Conservation (phyloP, 2,329 filamentous ascomycete genomes). For the Bertia moriformis region DNA sequence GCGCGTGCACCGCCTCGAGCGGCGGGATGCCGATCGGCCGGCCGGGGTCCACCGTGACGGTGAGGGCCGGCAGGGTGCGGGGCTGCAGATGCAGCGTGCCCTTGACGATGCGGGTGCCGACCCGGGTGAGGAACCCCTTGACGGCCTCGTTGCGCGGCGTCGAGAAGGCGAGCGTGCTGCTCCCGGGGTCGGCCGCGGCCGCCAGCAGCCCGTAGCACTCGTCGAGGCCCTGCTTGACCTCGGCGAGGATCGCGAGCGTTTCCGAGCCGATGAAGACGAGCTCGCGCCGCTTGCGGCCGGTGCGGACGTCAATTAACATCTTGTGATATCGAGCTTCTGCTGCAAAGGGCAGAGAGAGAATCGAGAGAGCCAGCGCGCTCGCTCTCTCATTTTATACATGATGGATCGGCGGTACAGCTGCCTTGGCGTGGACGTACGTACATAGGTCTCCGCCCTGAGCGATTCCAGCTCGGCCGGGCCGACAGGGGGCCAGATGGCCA, state of each 20-base stretch:
- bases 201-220: constrained; percentile 79
- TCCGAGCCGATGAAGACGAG: constrained; percentile 37
- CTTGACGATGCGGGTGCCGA: constrained; percentile 82
- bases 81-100: constrained; percentile 73
- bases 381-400: no score
- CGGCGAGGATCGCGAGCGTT: constrained; percentile 29
- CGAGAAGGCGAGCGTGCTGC: constrained; percentile 80
- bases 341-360: no score
- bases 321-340: no score
- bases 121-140: constrained; percentile 81
- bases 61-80: constrained; percentile 43
- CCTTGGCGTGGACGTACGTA: constrained; percentile 11
- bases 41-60: constrained; percentile 29
- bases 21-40: constrained; percentile 48
- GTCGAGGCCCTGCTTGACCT: constrained; percentile 55
- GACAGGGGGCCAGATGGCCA: constrained; percentile 42
- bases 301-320: constrained; percentile 5
- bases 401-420: no score
- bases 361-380: no score
- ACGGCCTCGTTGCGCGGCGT: constrained; percentile 76
- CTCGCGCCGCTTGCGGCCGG: constrained; percentile 35
- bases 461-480: constrained; percentile 31
- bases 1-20: constrained; percentile 56
- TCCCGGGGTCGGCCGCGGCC: constrained; percentile 70
- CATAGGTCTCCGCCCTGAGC: constrained; percentile 33